A percentile compares a stretch with the other conserved stretches of the same genome.
Conservation (phyloP, 306 rosid genomes). For the Sicyos baderoa region DNA sequence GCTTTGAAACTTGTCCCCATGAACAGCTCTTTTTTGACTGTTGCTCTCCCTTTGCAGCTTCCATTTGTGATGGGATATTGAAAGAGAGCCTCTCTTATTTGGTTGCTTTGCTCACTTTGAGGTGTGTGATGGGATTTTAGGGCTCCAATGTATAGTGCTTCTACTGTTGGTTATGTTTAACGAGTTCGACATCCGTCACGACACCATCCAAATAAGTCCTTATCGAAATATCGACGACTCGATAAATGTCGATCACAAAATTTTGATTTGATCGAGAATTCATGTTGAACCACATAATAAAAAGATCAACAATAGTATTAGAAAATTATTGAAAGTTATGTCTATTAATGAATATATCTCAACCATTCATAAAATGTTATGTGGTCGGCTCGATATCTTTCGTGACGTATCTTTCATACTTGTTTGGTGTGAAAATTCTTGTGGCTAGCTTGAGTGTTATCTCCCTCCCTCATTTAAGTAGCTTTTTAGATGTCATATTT, state of each 20-base stretch:
- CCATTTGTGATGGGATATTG: not conserved
- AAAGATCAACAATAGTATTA: not conserved
- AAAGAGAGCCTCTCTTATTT: not conserved
- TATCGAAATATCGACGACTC: not conserved
- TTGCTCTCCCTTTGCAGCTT: conserved; percentile 28
- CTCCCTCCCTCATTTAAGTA: not conserved
- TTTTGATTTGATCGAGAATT: not conserved
- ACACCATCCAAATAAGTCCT: not conserved
- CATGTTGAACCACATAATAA: not conserved
- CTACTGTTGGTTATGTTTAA: not conserved
- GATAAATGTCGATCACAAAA: not conserved
- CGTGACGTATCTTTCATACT: not conserved
- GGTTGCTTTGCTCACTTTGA: not conserved
- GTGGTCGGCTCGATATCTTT: not conserved
- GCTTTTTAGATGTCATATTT: not conserved
- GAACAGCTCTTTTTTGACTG: conserved; percentile 51
- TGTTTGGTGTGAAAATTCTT: not conserved
- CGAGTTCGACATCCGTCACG: too few relatives aligned
- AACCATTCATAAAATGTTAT: not conserved
- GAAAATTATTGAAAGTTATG: not conserved
- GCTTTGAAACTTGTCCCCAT: conserved; percentile 56
- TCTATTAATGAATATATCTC: not conserved
- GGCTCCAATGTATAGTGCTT: not conserved
- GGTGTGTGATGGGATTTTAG: conserved; percentile 3
- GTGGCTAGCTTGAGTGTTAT: too few relatives aligned